These are phyloP conservation scores for Conticribra guillardii DNA, from an alignment of 108 stramenopile species.

Conservation along the genomic window DNA sequence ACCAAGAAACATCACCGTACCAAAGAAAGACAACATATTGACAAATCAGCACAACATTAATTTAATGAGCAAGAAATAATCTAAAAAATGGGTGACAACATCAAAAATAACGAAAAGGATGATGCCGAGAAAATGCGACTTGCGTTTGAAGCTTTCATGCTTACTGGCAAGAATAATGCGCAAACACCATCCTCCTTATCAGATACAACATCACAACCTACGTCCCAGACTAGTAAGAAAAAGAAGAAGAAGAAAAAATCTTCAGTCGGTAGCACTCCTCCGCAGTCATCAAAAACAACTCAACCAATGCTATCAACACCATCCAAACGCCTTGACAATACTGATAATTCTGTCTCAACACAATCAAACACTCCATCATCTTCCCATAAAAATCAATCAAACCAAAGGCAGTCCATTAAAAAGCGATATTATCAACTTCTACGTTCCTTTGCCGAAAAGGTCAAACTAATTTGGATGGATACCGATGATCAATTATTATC, in stretches of 20 bases:
- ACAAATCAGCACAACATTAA: background rate
- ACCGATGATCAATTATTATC: constrained; percentile 57
- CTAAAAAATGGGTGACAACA: background rate
- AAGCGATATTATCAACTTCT: constrained; percentile 54
- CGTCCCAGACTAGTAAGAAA: constrained; percentile 29
- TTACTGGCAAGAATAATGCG: constrained; percentile 11
- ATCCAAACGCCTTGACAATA: background rate
- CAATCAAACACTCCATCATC: background rate
- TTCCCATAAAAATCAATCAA: background rate
- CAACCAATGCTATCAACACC: background rate
- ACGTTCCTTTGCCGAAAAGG: constrained; percentile 57
- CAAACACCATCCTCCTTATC: background rate
- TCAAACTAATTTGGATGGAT: constrained; percentile 67
- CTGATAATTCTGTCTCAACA: background rate
- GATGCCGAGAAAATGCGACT: constrained; percentile 43
- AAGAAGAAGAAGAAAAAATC: constrained; percentile 51
- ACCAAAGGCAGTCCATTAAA: constrained; percentile 22
- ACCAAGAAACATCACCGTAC: background rate
- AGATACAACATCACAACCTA: constrained; percentile 13
- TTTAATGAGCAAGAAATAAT: constrained; percentile 11
- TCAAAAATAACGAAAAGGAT: constrained; percentile 7
- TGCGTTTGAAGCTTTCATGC: constrained; percentile 59
- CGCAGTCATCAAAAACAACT: background rate
- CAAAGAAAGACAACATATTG: background rate
- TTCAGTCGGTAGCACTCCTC: constrained; percentile 6